These are phyloP conservation scores for Vigna mungo DNA, from an alignment of 306 rosid genomes.

Conservation along the genomic window DNA sequence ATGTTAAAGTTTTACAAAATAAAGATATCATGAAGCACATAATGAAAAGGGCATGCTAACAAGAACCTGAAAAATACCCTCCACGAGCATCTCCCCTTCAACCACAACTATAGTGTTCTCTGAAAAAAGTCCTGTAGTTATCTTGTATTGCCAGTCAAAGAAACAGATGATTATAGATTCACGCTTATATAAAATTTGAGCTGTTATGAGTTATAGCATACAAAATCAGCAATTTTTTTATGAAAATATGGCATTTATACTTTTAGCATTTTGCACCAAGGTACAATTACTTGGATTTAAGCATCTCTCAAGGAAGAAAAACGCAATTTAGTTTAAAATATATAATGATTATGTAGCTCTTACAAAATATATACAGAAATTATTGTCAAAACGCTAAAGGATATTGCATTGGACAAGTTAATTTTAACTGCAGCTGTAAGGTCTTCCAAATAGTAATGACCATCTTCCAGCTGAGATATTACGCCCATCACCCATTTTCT, in stretches of 20 bases:
- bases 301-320: slow-evolving; percentile 10
- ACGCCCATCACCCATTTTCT: slow-evolving; percentile 91
- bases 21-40: slow-evolving; percentile 15
- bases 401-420: slow-evolving; percentile 80
- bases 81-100: slow-evolving; percentile 91
- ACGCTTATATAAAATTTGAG: slow-evolving; percentile 25
- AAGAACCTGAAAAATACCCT: slow-evolving; percentile 84
- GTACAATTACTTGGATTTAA: slow-evolving; percentile 23
- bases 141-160: slow-evolving; percentile 86
- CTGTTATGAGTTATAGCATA: slow-evolving; percentile 10
- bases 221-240: slow-evolving; percentile 5
- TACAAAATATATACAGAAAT: slow-evolving; percentile 23
- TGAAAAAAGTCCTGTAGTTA: slow-evolving; percentile 89
- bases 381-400: slow-evolving; percentile 54
- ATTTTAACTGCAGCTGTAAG: slow-evolving; percentile 83
- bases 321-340: slow-evolving; percentile 11
- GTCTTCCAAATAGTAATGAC: slow-evolving; percentile 88
- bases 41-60: slow-evolving; percentile 30
- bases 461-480: slow-evolving; percentile 89
- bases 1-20: slow-evolving; percentile 9
- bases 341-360: slow-evolving; percentile 2
- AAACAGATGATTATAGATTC: slow-evolving; percentile 44
- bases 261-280: slow-evolving; percentile 25
- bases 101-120: slow-evolving; percentile 97
- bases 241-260: slow-evolving; percentile 8